Evolutionary conservation across 2,329 filamentous ascomycete genomes (phyloP), one percentile per base, ranked within the genome.

Genomic region (Pestalotiopsis sp.): DNA sequence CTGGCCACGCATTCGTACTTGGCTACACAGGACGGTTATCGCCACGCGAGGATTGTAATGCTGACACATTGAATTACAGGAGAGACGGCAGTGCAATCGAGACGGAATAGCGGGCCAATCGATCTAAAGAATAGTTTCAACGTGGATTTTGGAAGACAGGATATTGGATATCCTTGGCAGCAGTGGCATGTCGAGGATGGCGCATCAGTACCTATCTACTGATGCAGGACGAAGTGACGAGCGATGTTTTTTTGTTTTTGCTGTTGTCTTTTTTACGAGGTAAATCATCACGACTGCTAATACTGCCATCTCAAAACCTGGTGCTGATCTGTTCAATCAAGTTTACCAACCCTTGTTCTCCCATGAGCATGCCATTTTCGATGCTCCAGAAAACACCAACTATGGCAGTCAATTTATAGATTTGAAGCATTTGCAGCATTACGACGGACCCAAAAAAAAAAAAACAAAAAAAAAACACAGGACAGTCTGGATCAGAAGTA

Each of bases 1-100:
- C 39, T 74, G 7, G 38, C 41, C 70, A 82, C 82, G 63, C 77
- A 76, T 71, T 85, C 79, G 71, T 79, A 77, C 71, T 86, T 87
- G 72, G 39, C 7, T 65, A 3, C 25, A 11, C n/a, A 45, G 14
- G 55, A 9, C 6, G 41, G n/a, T 17, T 49, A 13, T 36, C 2
- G 13, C n/a, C 23, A 23, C 4, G 23, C 13, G 3, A n/a, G 13
- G 38, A 59, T 9, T 7, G 11, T 36, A 17, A 23, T 20, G n/a
- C 62, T 49, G 39, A 55, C 2, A 25, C 3, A 14, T 12, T 20
- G 23, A 55, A 20, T 31, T 31, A 52, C 41, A 76, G 74, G 31
- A 72, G 74, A 55, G 74, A 75, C 45, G 74, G 74, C 12, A 74
- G 70, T 52, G 73, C 72, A 7, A 52, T 68, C 11, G 72, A 74